Percentiles rank a stretch among this genome's conserved stretches.
Conservation (phyloP, 2,329 filamentous ascomycete species). For the Trichoderma polysporum region DNA sequence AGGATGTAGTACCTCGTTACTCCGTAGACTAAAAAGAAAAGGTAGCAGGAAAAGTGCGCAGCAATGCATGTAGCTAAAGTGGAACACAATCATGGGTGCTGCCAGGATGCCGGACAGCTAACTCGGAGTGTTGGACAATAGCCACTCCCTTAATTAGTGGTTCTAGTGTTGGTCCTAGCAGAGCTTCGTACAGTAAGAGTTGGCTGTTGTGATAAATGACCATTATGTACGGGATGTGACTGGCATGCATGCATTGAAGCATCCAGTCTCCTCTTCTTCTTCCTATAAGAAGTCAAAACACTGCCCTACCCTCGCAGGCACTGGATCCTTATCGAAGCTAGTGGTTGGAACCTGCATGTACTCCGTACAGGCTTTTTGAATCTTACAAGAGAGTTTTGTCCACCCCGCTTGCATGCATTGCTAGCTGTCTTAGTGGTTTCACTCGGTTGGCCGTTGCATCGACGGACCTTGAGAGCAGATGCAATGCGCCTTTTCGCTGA, state of each 20-base stretch:
- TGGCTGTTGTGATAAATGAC: background rate
- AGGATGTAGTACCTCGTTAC: too few relatives aligned
- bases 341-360: slow-evolving; percentile 4
- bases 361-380: slow-evolving; percentile 1
- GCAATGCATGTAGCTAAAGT: too few relatives aligned
- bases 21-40: too few relatives aligned
- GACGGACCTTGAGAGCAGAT: background rate
- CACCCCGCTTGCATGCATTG: slow-evolving; percentile 8
- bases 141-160: too few relatives aligned
- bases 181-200: background rate
- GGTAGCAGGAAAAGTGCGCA: too few relatives aligned
- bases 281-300: background rate
- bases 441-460: background rate
- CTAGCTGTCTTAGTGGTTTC: background rate
- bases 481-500: background rate
- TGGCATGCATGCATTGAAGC: background rate
- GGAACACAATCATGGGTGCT: too few relatives aligned
- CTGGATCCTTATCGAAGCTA: background rate
- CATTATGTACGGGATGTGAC: background rate
- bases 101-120: too few relatives aligned
- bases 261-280: background rate
- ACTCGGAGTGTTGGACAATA: too few relatives aligned
- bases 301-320: background rate
- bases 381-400: slow-evolving; percentile 2
- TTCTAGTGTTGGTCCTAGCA: too few relatives aligned